A percentile compares a stretch with the other conserved stretches of the same genome.
These are phyloP conservation scores for Plectranthus barbatus DNA, from an alignment of 257 asterid species.

Conservation along the genomic window DNA sequence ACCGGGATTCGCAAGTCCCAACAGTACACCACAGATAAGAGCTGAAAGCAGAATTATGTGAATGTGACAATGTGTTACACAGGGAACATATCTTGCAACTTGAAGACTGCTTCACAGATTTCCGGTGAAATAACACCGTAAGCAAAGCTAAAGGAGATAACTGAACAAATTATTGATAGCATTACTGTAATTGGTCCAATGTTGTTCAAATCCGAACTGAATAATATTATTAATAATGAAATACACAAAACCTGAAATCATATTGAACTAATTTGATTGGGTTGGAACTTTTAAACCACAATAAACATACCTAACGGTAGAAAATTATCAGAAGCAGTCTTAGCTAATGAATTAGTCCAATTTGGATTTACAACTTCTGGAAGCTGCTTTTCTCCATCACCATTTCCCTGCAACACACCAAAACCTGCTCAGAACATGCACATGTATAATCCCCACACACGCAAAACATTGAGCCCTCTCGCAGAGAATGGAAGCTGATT, in stretches of 20 bases:
- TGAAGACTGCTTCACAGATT: neutral
- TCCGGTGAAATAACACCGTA: neutral
- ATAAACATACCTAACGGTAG: constrained; percentile 60
- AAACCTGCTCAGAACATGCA: constrained; percentile 3
- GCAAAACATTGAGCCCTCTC: neutral
- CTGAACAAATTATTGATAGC: neutral
- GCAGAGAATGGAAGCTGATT: neutral
- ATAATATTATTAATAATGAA: neutral
- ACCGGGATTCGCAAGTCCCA: constrained; percentile 78
- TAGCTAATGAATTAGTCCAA: constrained; percentile 40
- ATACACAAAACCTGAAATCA: neutral
- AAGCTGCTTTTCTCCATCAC: constrained; percentile 23
- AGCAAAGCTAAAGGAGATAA: neutral
- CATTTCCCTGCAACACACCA: constrained; percentile 44
- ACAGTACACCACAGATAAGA: constrained; percentile 68
- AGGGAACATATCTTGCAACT: neutral
- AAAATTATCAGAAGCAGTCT: constrained; percentile 55
- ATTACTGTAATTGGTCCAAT: neutral
- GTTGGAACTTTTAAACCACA: neutral
- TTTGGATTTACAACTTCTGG: constrained; percentile 19
- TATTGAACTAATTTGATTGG: neutral
- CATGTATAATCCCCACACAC: neutral
- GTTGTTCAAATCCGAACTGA: neutral
- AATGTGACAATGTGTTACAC: constrained; percentile 2
- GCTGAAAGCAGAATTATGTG: constrained; percentile 40